Conservation (phyloP, 2,329 filamentous ascomycete species). For the Aspergillus brasiliensis region DNA sequence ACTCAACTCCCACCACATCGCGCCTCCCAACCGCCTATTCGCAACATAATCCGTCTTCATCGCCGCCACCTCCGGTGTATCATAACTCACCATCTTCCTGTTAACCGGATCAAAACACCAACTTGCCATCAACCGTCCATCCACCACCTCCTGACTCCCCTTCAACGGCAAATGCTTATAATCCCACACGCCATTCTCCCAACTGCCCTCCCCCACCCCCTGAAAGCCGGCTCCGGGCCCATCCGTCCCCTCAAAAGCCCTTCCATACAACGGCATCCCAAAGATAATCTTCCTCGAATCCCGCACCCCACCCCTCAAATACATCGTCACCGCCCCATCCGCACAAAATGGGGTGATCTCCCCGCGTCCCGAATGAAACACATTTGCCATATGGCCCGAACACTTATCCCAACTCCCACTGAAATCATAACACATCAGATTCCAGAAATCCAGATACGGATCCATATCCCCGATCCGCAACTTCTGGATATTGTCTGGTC, state of each 20-base stretch:
- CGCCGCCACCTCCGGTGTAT: slow-evolving; percentile 67
- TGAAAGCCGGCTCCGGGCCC: slow-evolving; percentile 70
- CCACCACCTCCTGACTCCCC: slow-evolving; percentile 38
- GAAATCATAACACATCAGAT: slow-evolving; percentile 82
- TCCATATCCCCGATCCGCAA: slow-evolving; percentile 50
- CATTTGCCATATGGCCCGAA: slow-evolving; percentile 79
- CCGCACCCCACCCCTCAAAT: slow-evolving; percentile 64
- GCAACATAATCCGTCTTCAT: slow-evolving; percentile 73
- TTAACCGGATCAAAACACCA: slow-evolving; percentile 69
- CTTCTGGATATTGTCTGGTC: neutral
- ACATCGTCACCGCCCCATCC: slow-evolving; percentile 68
- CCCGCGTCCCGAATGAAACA: slow-evolving; percentile 62
- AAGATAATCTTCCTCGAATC: slow-evolving; percentile 73
- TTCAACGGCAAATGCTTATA: slow-evolving; percentile 64
- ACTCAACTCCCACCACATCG: slow-evolving; percentile 97
- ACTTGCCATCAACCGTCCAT: slow-evolving; percentile 64
- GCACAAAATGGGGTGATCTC: slow-evolving; percentile 76
- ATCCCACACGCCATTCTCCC: slow-evolving; percentile 84
- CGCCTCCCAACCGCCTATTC: slow-evolving; percentile 70
- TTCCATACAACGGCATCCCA: slow-evolving; percentile 90
- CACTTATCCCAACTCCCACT: slow-evolving; percentile 74
- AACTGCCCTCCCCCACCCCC: slow-evolving; percentile 69
- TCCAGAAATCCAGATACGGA: slow-evolving; percentile 54
- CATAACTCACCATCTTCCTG: slow-evolving; percentile 72
- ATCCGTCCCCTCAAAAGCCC: slow-evolving; percentile 76